Conservation (phyloP, 2,329 filamentous ascomycete genomes). For the Simplicillium sp. region DNA sequence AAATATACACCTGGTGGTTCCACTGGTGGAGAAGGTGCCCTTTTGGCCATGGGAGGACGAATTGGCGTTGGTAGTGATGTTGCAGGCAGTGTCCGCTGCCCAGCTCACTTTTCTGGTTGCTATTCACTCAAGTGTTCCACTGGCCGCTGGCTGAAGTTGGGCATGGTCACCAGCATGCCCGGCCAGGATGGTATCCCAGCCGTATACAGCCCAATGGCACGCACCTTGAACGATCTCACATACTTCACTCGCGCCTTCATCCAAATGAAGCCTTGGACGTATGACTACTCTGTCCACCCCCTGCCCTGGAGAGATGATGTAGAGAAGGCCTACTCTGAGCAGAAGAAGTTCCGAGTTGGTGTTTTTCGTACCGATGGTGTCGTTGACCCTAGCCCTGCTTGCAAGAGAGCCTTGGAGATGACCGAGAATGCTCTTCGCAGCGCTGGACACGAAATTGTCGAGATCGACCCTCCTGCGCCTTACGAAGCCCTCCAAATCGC, state of each 20-base stretch:
- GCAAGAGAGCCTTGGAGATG: constrained; percentile 63
- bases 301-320: constrained; percentile 64
- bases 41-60: constrained; percentile 72
- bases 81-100: constrained; percentile 76
- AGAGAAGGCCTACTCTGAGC: constrained; percentile 48
- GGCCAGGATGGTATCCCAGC: constrained; percentile 85
- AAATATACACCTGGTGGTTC: constrained; percentile 83
- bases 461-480: constrained; percentile 55
- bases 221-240: constrained; percentile 70
- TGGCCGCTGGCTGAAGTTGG: constrained; percentile 81
- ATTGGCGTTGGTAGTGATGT: constrained; percentile 91
- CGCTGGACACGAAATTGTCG: constrained; percentile 66
- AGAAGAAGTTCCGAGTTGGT: constrained; percentile 60
- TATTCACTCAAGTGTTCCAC: constrained; percentile 83
- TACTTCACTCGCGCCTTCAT: constrained; percentile 79
- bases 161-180: constrained; percentile 78
- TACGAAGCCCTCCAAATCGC: constrained; percentile 70
- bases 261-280: constrained; percentile 77
- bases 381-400: constrained; percentile 79
- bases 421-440: constrained; percentile 58
- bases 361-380: constrained; percentile 73
- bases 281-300: constrained; percentile 78
- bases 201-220: constrained; percentile 87
- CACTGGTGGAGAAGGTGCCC: constrained; percentile 74
- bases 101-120: constrained; percentile 83